A percentile compares a stretch with the other conserved stretches of the same genome.
phyloP scores from a whole-genome alignment of 768 basidiomycete species.

The Albatrellus ellisii region DNA sequence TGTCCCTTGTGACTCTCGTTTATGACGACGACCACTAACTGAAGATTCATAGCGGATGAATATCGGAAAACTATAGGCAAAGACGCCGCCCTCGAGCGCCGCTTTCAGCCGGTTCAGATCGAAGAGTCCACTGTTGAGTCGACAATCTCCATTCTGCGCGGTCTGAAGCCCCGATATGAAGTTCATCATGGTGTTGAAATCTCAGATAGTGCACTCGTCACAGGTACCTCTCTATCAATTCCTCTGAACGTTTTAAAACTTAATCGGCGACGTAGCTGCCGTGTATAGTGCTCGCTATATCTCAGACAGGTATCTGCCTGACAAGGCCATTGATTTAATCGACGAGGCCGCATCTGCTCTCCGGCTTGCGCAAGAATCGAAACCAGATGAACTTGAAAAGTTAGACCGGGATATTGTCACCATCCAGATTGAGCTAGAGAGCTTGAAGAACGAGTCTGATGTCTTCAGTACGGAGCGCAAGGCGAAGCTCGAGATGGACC shows the following conservation, averaged over 20 bases:
- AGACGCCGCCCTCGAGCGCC: constrained; percentile 81
- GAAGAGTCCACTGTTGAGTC: constrained; percentile 82
- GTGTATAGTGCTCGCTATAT: constrained; percentile 79
- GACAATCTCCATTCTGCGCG: constrained; percentile 78
- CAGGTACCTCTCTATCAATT: constrained; percentile 31
- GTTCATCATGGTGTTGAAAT: constrained; percentile 93
- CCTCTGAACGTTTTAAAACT: neutral
- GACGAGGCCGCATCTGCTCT: constrained; percentile 88
- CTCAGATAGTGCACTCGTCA: constrained; percentile 78
- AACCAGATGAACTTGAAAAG: constrained; percentile 74
- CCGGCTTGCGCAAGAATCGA: constrained; percentile 78
- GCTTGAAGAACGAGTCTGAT: constrained; percentile 79
- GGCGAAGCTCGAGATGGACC: constrained; percentile 47
- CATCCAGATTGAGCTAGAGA: constrained; percentile 81
- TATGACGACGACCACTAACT: neutral
- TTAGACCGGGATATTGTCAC: constrained; percentile 79
- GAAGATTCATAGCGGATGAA: constrained; percentile 47
- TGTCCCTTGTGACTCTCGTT: constrained; percentile 16
- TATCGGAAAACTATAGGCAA: constrained; percentile 87
- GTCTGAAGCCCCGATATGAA: constrained; percentile 74
- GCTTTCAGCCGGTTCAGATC: constrained; percentile 83
- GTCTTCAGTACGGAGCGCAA: constrained; percentile 70
- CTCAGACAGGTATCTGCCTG: constrained; percentile 77
- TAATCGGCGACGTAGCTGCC: constrained; percentile 38
- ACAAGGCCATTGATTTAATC: constrained; percentile 85